phyloP scores from a whole-genome alignment of 345 rosid genomes.

The Psidium friedrichsthalianum region DNA sequence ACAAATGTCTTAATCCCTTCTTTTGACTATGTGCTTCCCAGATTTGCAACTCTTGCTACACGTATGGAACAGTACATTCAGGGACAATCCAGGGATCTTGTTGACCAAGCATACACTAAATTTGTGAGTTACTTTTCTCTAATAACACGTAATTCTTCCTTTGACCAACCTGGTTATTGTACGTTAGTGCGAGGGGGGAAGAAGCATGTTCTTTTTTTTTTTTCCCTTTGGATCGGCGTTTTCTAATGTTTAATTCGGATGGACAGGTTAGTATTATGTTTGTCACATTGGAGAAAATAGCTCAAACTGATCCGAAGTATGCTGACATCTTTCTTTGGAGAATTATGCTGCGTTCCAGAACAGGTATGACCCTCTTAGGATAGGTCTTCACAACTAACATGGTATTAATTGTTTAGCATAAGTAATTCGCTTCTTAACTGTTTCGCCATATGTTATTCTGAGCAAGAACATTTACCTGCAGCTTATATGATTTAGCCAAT shows the following conservation, averaged over 20 bases:
- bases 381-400: not conserved
- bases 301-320: slow-evolving; percentile 88
- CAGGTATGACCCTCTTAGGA: slow-evolving; percentile 29
- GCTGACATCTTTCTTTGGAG: slow-evolving; percentile 89
- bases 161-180: not conserved
- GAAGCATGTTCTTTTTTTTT: not conserved
- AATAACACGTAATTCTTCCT: not conserved
- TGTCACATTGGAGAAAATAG: slow-evolving; percentile 85
- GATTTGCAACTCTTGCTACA: slow-evolving; percentile 97
- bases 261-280: slow-evolving; percentile 92
- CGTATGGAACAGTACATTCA: slow-evolving; percentile 99
- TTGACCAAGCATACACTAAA: slow-evolving; percentile 96
- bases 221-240: not conserved
- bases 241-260: slow-evolving; percentile 3
- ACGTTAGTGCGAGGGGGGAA: not conserved
- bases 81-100: slow-evolving; percentile 95
- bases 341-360: slow-evolving; percentile 98
- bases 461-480: slow-evolving; percentile 29
- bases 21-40: slow-evolving; percentile 6
- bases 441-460: not conserved
- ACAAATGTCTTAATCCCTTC: not conserved
- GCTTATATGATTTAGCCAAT: slow-evolving; percentile 95
- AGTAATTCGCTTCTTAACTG: not conserved
- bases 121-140: slow-evolving; percentile 52
- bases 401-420: not conserved